phyloP scores from a whole-genome alignment of 129 eudicot species.

The Rutidosis leptorrhynchoides region DNA sequence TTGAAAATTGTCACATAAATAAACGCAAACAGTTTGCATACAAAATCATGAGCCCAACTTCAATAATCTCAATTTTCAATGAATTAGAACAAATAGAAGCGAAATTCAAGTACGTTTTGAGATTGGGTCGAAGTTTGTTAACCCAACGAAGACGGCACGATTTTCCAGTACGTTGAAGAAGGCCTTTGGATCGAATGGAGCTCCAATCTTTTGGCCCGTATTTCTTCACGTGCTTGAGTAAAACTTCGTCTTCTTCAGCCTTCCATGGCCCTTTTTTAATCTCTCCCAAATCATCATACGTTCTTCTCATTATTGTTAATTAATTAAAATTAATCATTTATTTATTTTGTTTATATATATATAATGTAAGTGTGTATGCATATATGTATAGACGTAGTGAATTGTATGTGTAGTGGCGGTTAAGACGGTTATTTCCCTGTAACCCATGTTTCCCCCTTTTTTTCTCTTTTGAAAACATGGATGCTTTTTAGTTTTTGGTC shows the following conservation, averaged over 20 bases:
- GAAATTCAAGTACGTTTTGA: conserved; percentile 47
- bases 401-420: conserved; percentile 34
- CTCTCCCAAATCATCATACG: conserved; percentile 43
- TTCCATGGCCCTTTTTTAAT: conserved; percentile 91
- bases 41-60: background rate
- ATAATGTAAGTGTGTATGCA: background rate
- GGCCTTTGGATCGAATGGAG: conserved; percentile 99
- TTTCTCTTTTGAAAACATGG: conserved; percentile 37
- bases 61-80: background rate
- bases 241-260: conserved; percentile 70
- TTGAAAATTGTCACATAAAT: too few species aligned
- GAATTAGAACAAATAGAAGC: background rate
- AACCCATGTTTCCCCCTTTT: conserved; percentile 33
- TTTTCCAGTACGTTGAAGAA: conserved; percentile 75
- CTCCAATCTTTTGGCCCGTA: conserved; percentile 87
- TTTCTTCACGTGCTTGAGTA: conserved; percentile 59
- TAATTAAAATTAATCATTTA: background rate
- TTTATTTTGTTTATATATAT: background rate
- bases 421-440: conserved; percentile 41
- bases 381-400: conserved; percentile 8
- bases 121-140: conserved; percentile 82
- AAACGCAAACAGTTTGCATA: background rate
- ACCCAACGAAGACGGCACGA: conserved; percentile 97
- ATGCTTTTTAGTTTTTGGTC: background rate
- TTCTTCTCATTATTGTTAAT: conserved; percentile 37